These are phyloP conservation scores for Rheum nobile DNA, from an alignment of 148 eudicot genomes.

Conservation along the genomic window DNA sequence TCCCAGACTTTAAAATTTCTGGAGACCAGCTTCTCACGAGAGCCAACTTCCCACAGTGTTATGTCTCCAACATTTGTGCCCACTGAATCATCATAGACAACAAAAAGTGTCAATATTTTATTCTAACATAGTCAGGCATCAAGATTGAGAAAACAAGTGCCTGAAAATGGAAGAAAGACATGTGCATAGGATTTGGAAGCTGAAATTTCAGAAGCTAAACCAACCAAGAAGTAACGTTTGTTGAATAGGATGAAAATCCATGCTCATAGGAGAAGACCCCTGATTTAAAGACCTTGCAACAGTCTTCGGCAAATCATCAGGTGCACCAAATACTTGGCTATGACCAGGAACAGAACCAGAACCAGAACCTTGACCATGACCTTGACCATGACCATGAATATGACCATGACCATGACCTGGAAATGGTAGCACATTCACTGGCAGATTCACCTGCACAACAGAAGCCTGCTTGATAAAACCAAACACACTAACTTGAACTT, in stretches of 20 bases:
- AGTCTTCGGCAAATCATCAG: slow-evolving; percentile 66
- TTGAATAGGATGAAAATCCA: slow-evolving; percentile 87
- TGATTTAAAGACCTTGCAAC: slow-evolving; percentile 63
- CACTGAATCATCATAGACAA: slow-evolving; percentile 25
- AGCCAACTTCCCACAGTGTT: slow-evolving; percentile 83
- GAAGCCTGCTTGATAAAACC: neutral
- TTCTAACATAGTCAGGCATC: neutral
- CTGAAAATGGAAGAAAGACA: neutral
- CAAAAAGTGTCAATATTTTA: neutral
- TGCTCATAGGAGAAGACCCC: slow-evolving; percentile 77
- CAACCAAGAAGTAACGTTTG: slow-evolving; percentile 77
- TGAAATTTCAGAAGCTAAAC: neutral
- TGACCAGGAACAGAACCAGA: slow-evolving; percentile 37
- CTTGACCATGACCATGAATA: slow-evolving; percentile 24
- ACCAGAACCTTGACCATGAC: slow-evolving; percentile 35
- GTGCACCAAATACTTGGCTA: slow-evolving; percentile 40
- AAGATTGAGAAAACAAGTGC: neutral
- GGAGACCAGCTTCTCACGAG: slow-evolving; percentile 55
- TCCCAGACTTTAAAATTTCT: slow-evolving; percentile 73
- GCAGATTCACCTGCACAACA: slow-evolving; percentile 44
- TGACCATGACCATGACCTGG: slow-evolving; percentile 47
- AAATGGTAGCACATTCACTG: slow-evolving; percentile 57
- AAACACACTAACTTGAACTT: neutral
- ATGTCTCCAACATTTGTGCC: slow-evolving; percentile 75
- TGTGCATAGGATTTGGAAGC: neutral